Base-by-base conservation (phyloP, 2,329 filamentous ascomycete genomes). In the Nakataea oryzae region DNA sequence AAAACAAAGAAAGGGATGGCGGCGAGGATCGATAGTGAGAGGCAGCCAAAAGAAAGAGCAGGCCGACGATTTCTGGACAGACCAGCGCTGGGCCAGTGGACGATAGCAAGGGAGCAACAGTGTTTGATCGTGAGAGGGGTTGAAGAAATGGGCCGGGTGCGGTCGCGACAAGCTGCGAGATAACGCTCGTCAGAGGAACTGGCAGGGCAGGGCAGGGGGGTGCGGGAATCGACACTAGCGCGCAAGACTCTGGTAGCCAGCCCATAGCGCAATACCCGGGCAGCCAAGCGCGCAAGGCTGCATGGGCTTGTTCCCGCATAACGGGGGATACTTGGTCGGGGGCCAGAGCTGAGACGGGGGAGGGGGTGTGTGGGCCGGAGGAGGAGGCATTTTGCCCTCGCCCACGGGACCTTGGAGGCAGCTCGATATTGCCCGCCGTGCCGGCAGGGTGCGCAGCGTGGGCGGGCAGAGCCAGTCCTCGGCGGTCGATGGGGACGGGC, bases 121-220 rank as follows among this genome's bases (percentile, higher is more conserved):
- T 26, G n/a, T n/a, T n/a, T n/a, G 28, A 29, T 21, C 27, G 27
- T 21, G 28, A 50, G 41, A n/a, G 41, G 41, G 41, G 41, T n/a
- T 50, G 41, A n/a, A 50, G 41, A n/a, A 50, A 50, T 8, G 41
- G 21, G 41, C 41, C 41, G 41, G 41, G 41, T 50, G 41, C 41
- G 41, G 41, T 50, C 41, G 41, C 41, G 41, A 50, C 41, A 50
- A 50, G 41, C 41, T 50, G 41, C 41, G 29, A 58, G 56, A 58
- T 58, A 58, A 58, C 27, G 56, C 29, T 58, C 56, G 56, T 58
- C 56, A 58, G 56, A 58, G 56, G 56, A 34, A n/a, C 56, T 50
- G 41, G 41, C 41, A 50, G 9, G n/a, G 41, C 41, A 58, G 56
- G 56, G 27, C 54, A 32, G 27, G 56, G 56, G 56, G 56, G 56